A percentile compares a stretch with the other conserved stretches of the same genome.
Conservation (phyloP, 306 rosid species). For the Fragaria iinumae region DNA sequence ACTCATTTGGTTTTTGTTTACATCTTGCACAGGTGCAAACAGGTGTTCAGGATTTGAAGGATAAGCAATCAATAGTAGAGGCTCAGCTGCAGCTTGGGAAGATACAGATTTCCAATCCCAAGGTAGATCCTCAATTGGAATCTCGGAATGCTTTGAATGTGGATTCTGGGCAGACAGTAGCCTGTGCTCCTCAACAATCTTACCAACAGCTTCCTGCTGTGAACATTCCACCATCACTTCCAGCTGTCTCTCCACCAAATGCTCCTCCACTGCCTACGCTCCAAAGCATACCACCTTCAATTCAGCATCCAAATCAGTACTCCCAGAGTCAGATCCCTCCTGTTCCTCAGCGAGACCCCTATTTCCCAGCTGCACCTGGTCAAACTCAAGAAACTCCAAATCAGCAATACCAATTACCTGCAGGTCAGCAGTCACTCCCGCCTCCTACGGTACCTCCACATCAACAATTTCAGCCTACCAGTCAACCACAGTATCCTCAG, state of each 20-base stretch:
- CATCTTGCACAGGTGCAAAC: constrained; percentile 64
- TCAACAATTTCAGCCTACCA: constrained; percentile 57
- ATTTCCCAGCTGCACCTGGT: constrained; percentile 52
- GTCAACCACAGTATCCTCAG: constrained; percentile 64
- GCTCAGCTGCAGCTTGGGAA: constrained; percentile 65
- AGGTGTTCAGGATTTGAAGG: constrained; percentile 71
- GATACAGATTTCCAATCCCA: constrained; percentile 42
- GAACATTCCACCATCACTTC: constrained; percentile 48
- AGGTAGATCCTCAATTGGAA: constrained; percentile 48
- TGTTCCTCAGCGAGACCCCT: constrained; percentile 60
- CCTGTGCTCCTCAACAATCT: constrained; percentile 63
- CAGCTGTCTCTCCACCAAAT: constrained; percentile 53
- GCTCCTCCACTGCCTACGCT: constrained; percentile 58
- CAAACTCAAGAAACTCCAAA: constrained; percentile 59
- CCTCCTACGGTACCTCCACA: constrained; percentile 50
- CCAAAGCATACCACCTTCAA: constrained; percentile 46
- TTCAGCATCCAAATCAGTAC: constrained; percentile 59
- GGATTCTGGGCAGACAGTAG: constrained; percentile 45
- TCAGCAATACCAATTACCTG: constrained; percentile 66
- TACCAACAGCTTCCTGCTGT: constrained; percentile 51
- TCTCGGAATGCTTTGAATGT: constrained; percentile 28
- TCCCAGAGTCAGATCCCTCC: constrained; percentile 61
- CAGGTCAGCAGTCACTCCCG: constrained; percentile 49
- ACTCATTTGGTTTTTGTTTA: constrained; percentile 17
- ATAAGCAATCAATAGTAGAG: constrained; percentile 58